Percentiles rank a stretch among this genome's conserved stretches.
Conservation (phyloP, 2,329 filamentous ascomycete species). For the Venturia nashicola region DNA sequence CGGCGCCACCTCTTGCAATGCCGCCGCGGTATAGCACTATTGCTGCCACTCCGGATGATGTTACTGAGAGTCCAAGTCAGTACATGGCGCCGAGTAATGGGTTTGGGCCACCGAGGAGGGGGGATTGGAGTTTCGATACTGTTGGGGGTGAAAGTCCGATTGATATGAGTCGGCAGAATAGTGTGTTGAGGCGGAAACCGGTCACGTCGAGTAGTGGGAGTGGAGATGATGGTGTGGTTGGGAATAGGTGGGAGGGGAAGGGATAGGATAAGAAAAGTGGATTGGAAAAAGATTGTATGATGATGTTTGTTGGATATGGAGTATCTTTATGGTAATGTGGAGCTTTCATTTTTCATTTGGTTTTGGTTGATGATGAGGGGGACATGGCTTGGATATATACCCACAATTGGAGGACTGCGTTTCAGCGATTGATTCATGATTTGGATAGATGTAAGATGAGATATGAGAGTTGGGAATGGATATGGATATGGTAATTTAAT, state of each 20-base stretch:
- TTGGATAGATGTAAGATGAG: no score
- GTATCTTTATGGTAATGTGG: no score
- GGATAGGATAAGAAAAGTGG: background rate
- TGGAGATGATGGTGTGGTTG: background rate
- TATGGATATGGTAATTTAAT: no score
- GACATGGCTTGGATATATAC: no score
- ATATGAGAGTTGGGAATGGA: no score
- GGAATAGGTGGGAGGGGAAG: background rate
- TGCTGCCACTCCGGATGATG: background rate
- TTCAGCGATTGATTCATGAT: no score
- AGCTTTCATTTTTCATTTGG: no score
- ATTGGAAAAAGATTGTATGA: no score
- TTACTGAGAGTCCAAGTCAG: conserved; percentile 4
- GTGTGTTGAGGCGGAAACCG: background rate
- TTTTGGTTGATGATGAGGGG: no score
- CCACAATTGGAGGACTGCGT: no score
- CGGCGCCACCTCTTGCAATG: background rate
- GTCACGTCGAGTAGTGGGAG: background rate
- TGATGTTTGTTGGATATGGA: background rate
- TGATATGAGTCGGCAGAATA: background rate
- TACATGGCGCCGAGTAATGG: conserved; percentile 5
- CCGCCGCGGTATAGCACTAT: conserved; percentile 7
- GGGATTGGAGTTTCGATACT: conserved; percentile 10
- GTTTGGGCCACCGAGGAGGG: background rate
- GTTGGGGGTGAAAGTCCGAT: background rate